A percentile compares a stretch with the other conserved stretches of the same genome.
phyloP scores from a whole-genome alignment of 140 eudicot genomes.

The Senecio squalidus region DNA sequence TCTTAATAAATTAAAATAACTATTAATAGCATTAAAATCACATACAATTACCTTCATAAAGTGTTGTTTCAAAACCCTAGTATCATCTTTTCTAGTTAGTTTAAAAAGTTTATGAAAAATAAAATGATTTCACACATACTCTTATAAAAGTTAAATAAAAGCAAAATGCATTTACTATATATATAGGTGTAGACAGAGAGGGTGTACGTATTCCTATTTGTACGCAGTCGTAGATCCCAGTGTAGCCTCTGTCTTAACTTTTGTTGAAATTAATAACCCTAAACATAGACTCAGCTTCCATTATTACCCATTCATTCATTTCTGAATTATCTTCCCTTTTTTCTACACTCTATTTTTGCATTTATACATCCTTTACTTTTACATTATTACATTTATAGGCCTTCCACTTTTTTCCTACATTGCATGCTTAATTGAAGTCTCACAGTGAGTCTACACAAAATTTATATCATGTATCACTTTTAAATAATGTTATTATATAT shows the following conservation, averaged over 20 bases:
- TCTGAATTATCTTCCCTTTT: slow-evolving; percentile 5
- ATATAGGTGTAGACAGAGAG: not conserved
- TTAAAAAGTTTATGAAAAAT: no score
- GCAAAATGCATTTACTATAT: slow-evolving; percentile 4
- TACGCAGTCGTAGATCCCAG: slow-evolving; percentile 23
- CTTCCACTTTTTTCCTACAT: slow-evolving; percentile 7
- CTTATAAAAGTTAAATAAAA: no score
- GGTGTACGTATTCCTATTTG: slow-evolving; percentile 10
- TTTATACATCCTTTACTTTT: not conserved
- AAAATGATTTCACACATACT: no score
- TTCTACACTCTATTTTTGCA: not conserved
- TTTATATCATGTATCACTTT: no score
- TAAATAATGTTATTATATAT: no score
- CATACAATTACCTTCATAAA: no score
- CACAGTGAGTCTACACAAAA: not conserved
- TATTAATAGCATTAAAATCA: no score
- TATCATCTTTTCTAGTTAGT: no score
- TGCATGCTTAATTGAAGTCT: slow-evolving; percentile 15
- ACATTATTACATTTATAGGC: slow-evolving; percentile 7
- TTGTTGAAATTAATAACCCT: slow-evolving; percentile 36
- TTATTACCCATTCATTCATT: slow-evolving; percentile 27
- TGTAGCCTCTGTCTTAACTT: slow-evolving; percentile 20
- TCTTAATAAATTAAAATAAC: no score
- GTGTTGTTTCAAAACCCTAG: no score
- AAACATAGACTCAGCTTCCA: slow-evolving; percentile 24